These are phyloP conservation scores for Aschersonia sp. DNA, from an alignment of 2,329 filamentous ascomycete species.

Conservation along the genomic window DNA sequence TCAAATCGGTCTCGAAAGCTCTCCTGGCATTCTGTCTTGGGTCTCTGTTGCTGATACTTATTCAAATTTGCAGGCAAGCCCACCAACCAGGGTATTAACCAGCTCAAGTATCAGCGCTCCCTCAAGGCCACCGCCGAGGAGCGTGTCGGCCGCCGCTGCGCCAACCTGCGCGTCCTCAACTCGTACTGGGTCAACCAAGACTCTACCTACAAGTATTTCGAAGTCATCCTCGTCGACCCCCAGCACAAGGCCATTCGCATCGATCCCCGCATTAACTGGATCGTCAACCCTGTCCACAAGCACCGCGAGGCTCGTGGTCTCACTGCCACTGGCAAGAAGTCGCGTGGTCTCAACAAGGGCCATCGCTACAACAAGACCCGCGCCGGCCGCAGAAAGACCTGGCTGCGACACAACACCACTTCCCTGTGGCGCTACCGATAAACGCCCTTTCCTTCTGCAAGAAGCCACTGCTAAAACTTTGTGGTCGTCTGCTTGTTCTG, in stretches of 20 bases:
- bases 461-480: neutral
- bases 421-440: constrained; percentile 98
- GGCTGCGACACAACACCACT: constrained; percentile 99
- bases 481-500: too few species aligned
- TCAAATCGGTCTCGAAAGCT: too few species aligned
- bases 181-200: constrained; percentile 99
- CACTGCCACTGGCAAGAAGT: constrained; percentile 98
- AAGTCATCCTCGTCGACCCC: constrained; percentile 98
- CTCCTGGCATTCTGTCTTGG: neutral
- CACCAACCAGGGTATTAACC: constrained; percentile 99
- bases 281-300: constrained; percentile 99
- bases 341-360: constrained; percentile 97
- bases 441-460: constrained; percentile 9
- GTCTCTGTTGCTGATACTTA: neutral
- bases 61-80: constrained; percentile 63
- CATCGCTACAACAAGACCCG: constrained; percentile 98
- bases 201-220: constrained; percentile 99
- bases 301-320: constrained; percentile 97
- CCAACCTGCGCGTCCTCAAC: constrained; percentile 98
- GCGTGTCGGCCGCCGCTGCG: constrained; percentile 97
- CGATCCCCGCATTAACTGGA: constrained; percentile 99
- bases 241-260: constrained; percentile 99
- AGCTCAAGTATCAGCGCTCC: constrained; percentile 99
- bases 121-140: constrained; percentile 97
- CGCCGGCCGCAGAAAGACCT: constrained; percentile 97